Evolutionary conservation across 2,329 filamentous ascomycete genomes (phyloP).

Genomic region (Aureobasidium sp.): DNA sequence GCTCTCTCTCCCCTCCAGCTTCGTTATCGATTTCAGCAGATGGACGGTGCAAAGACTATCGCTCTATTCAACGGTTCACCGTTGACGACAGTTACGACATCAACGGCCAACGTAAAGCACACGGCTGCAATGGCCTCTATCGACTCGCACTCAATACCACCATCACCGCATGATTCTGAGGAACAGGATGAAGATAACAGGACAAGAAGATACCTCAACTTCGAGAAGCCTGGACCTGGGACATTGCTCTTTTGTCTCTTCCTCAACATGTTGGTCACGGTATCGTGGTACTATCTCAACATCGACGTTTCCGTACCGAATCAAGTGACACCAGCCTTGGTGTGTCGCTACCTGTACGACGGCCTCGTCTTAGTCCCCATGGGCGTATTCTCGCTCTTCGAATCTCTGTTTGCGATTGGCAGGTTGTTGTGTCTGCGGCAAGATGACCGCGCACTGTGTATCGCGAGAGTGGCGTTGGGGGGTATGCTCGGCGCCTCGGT

Average conservation of each 20-base stretch:
- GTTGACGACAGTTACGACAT: neutral
- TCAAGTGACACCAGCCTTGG: neutral
- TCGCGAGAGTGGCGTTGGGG: constrained; percentile 1
- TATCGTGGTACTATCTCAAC: constrained; percentile 8
- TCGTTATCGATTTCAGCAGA: neutral
- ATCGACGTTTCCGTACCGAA: neutral
- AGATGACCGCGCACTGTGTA: neutral
- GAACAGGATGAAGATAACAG: neutral
- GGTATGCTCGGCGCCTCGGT: neutral
- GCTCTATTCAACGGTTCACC: neutral
- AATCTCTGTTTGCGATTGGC: neutral
- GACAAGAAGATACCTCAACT: neutral
- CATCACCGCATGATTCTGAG: neutral
- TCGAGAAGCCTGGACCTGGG: neutral
- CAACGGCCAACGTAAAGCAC: neutral
- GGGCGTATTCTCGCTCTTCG: neutral
- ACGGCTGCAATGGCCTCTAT: neutral
- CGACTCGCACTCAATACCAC: neutral
- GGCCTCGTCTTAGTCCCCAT: neutral
- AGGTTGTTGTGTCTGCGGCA: neutral
- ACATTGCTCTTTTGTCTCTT: neutral
- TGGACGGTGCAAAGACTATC: neutral
- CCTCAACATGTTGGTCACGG: constrained; percentile 1
- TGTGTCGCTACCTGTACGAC: neutral
- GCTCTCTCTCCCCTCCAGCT: neutral